Evolutionary conservation across 768 basidiomycete species (phyloP), one percentile per base, ranked within the genome.

Genomic region (Piloderma croceum): DNA sequence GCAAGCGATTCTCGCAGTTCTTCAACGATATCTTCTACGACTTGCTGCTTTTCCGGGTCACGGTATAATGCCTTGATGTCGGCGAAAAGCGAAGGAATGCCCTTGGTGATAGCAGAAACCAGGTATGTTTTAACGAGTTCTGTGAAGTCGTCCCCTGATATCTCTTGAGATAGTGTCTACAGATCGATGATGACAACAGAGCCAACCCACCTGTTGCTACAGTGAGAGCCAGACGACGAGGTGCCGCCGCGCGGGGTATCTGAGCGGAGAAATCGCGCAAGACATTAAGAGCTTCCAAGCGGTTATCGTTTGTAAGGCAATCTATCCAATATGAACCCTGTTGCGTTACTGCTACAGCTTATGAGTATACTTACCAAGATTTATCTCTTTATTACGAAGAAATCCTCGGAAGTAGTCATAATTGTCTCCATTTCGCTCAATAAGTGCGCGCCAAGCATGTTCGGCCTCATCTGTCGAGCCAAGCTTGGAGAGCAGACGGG

Each of bases 61-160:
- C 51, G 48, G 53, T 96, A 97, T 1, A 98, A 74, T 0, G 81
- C 69, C 58, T 97, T 98, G 58, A 98, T 54, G 61, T 97, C 93
- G 13, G 84, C 79, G 54, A 98, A 99, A 2, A 98, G 68, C 3
- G 91, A 96, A 3, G 96, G 96, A 27, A 98, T 71, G 48, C 93
- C 94, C 55, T 88, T 90, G 31, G 70, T 72, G 10, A 99, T 68
- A 7, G 77, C 85, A 4, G 70, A 67, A 5, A 71, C 53, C 34
- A 98, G 62, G 60, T 98, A 97, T 4, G 72, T 62, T 42, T 71
- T 68, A 5, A 76, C 76, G 9, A 85, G 68, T 22, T 68, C 60
- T 38, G 66, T 73, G 67, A 98, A 98, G 17, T 73, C 65, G 15
- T 83, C 79, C 17, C 78, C 85, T 77, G 25, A 18, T 2, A 43